Evolutionary conservation across 805 yeast genomes (phyloP).

Genomic region (Kodamaea laetipori): DNA sequence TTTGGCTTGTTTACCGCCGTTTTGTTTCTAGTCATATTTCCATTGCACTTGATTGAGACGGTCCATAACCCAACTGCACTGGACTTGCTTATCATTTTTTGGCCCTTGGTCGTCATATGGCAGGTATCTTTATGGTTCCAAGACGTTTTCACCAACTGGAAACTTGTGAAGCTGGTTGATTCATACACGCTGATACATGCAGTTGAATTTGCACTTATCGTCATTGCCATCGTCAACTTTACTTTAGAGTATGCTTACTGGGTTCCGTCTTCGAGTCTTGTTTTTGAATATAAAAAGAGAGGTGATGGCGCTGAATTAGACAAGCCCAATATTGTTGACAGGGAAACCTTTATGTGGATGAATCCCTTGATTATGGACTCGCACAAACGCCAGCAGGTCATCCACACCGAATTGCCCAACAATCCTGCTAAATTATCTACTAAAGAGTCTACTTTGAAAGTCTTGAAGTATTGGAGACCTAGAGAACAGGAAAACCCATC

Average conservation of each 20-base stretch:
- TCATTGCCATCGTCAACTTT: constrained; percentile 35
- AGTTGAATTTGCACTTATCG: constrained; percentile 28
- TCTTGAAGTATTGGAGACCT: constrained; percentile 21
- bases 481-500: constrained; percentile 13
- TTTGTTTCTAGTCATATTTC: constrained; percentile 21
- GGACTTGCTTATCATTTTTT: constrained; percentile 28
- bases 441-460: constrained; percentile 17
- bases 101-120: constrained; percentile 29
- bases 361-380: constrained; percentile 45
- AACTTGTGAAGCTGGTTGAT: constrained; percentile 17
- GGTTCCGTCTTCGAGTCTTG: constrained; percentile 44
- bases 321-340: constrained; percentile 37
- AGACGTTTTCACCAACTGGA: constrained; percentile 28
- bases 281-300: constrained; percentile 27
- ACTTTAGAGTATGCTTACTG: constrained; percentile 39
- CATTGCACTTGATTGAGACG: constrained; percentile 32
- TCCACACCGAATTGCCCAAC: constrained; percentile 35
- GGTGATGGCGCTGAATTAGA: constrained; percentile 21
- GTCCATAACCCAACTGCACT: constrained; percentile 22
- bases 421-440: constrained; percentile 30
- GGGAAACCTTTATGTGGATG: constrained; percentile 51
- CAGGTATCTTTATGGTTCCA: constrained; percentile 28
- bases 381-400: constrained; percentile 38
- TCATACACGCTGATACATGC: constrained; percentile 11
- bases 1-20: constrained; percentile 15